phyloP scores from a whole-genome alignment of 176 grass and related monocot genomes.

The Zizania latifolia region DNA sequence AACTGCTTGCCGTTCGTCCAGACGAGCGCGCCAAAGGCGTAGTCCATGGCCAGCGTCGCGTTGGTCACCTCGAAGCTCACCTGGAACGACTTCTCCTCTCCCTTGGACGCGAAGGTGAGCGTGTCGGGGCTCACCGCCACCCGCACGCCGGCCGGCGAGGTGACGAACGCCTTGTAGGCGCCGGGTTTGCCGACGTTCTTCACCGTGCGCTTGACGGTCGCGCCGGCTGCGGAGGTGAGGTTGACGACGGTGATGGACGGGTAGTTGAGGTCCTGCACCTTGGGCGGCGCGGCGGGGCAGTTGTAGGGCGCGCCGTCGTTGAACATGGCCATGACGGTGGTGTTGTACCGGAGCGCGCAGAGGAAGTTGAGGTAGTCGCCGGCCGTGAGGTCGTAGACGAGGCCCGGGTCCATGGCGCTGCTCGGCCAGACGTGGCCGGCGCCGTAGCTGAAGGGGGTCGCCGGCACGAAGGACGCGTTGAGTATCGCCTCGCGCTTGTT shows the following conservation, averaged over 20 bases:
- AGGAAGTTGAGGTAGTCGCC: conserved; percentile 69
- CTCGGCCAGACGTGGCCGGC: conserved; percentile 59
- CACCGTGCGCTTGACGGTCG: conserved; percentile 35
- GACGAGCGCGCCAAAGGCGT: conserved; percentile 44
- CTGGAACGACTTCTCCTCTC: conserved; percentile 71
- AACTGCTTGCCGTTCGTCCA: conserved; percentile 58
- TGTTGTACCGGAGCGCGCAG: conserved; percentile 55
- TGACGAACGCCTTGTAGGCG: conserved; percentile 36
- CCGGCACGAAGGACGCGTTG: conserved; percentile 31
- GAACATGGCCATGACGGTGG: conserved; percentile 37
- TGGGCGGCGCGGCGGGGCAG: conserved; percentile 36
- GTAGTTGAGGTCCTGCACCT: conserved; percentile 60
- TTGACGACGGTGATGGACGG: conserved; percentile 55
- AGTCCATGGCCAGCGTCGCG: neutral
- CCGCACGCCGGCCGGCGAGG: conserved; percentile 34
- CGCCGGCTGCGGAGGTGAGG: neutral
- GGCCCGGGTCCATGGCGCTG: conserved; percentile 49
- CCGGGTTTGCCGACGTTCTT: conserved; percentile 59
- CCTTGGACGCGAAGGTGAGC: conserved; percentile 28
- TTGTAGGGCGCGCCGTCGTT: conserved; percentile 27
- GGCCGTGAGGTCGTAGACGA: conserved; percentile 60
- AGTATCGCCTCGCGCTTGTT: conserved; percentile 35
- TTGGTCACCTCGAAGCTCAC: conserved; percentile 24
- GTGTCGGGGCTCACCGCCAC: conserved; percentile 32
- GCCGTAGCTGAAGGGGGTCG: conserved; percentile 55